Base-by-base conservation (phyloP, 1,284 basidiomycete species). In the Puccinia horiana region DNA sequence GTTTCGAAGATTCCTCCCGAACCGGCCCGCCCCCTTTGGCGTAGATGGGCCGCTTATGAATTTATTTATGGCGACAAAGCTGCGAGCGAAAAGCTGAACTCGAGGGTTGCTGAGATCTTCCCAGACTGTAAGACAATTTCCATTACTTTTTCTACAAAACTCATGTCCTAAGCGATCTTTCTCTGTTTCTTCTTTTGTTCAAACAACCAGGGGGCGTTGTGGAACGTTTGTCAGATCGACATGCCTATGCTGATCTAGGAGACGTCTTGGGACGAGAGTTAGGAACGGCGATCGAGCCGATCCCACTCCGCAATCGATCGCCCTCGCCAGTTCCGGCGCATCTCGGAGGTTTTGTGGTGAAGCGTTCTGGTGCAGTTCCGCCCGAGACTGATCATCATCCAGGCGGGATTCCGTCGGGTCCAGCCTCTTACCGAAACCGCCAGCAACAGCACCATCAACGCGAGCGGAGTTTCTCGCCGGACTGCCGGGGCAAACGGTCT, bases 11-110 rank as follows among this genome's bases (percentile, higher is more conserved):
- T 98, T 86, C 87, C 92, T 0, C 89, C 94, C 5, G 93, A 94
- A 56, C 90, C 91, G 58, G 94, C 95, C 16, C 90, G 93, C 65
- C 91, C 93, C 0, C 89, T 99, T 20, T 99, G 96, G 96, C 94
- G 98, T 85, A 91, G 93, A 70, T 99, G 96, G 97, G 92, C 94
- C 2, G 90, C 92, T 83, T 97, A 97, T 88, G 95, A 98, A 87
- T 97, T 96, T 88, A 92, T 94, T 86, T 98, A 94, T 86, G 95
- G 95, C 32, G 95, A 97, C 87, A 89, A 95, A n/a, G 91, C 93
- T 69, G 93, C 93, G 1, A 92, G 94, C 12, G 91, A 93, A 83
- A 94, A 96, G 87, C 90, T 98, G 73, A 95, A 98, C 87, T 91
- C 92, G 83, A 91, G 96, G 5, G 92, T 98, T 85, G 89, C 92